Evolutionary conservation across 2,329 filamentous ascomycete genomes (phyloP).

Genomic region (Hymenoscyphus fructigenus): DNA sequence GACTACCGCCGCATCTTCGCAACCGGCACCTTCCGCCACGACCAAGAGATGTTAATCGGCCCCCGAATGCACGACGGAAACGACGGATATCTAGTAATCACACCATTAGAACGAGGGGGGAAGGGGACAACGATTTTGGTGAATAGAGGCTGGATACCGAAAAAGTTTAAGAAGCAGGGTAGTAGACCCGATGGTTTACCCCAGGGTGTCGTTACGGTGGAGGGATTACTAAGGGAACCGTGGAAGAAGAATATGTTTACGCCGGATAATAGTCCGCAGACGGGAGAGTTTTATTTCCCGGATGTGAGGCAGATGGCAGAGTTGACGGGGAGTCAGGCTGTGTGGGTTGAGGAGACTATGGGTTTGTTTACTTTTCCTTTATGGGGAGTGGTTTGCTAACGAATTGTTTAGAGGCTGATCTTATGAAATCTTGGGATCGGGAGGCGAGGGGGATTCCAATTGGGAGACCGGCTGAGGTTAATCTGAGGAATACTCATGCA

Average conservation of each 20-base stretch:
- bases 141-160: slow-evolving; percentile 88
- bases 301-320: slow-evolving; percentile 90
- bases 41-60: slow-evolving; percentile 94
- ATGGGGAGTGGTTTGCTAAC: slow-evolving; percentile 18
- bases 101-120: slow-evolving; percentile 74
- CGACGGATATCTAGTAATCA: slow-evolving; percentile 88
- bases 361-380: slow-evolving; percentile 49
- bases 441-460: slow-evolving; percentile 83
- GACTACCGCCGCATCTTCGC: slow-evolving; percentile 85
- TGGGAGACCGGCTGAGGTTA: slow-evolving; percentile 83
- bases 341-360: slow-evolving; percentile 97
- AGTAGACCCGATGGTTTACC: slow-evolving; percentile 65
- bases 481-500: slow-evolving; percentile 91
- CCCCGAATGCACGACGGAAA: slow-evolving; percentile 86
- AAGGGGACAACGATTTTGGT: slow-evolving; percentile 73
- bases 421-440: slow-evolving; percentile 73
- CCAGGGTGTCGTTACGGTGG: slow-evolving; percentile 69
- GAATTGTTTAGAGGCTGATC: slow-evolving; percentile 64
- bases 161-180: slow-evolving; percentile 66
- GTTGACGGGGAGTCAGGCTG: slow-evolving; percentile 76
- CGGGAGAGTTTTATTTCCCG: slow-evolving; percentile 89
- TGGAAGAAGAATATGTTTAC: slow-evolving; percentile 99
- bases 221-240: slow-evolving; percentile 82
- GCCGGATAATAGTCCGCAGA: slow-evolving; percentile 80
- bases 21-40: slow-evolving; percentile 73